Conservation (phyloP, 106 monocot species). For the Dactylorhiza incarnata region DNA sequence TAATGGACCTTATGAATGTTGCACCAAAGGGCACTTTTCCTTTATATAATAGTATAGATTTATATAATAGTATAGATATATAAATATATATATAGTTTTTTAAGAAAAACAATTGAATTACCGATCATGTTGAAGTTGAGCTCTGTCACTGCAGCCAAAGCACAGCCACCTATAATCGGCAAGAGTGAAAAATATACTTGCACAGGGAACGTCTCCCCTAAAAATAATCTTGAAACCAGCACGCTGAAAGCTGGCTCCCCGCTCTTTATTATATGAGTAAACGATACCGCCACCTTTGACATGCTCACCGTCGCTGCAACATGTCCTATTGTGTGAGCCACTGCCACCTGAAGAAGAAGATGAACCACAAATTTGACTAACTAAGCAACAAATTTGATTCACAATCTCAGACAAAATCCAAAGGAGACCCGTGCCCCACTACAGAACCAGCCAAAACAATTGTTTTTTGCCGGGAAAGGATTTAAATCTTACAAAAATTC, state of each 20-base stretch:
- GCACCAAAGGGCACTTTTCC: too few species aligned
- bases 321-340: constrained; percentile 77
- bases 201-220: constrained; percentile 77
- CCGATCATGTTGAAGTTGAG: constrained; percentile 97
- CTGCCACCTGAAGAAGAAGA: constrained; percentile 37
- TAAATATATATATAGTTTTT: neutral
- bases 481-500: neutral
- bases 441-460: neutral
- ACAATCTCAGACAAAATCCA: neutral
- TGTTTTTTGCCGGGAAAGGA: neutral
- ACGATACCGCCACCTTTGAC: constrained; percentile 83
- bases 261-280: constrained; percentile 83
- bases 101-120: constrained; percentile 10
- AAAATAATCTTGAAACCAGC: constrained; percentile 61
- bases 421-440: neutral
- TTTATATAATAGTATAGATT: too few species aligned
- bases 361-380: neutral
- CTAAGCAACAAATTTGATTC: neutral
- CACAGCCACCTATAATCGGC: constrained; percentile 95
- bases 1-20: too few species aligned
- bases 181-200: constrained; percentile 52
- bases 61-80: too few species aligned
- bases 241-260: constrained; percentile 85
- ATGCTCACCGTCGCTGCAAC: constrained; percentile 85
- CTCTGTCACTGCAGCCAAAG: constrained; percentile 77